Evolutionary conservation across 768 basidiomycete species (phyloP).

Genomic region (Exsudoporus frostii): DNA sequence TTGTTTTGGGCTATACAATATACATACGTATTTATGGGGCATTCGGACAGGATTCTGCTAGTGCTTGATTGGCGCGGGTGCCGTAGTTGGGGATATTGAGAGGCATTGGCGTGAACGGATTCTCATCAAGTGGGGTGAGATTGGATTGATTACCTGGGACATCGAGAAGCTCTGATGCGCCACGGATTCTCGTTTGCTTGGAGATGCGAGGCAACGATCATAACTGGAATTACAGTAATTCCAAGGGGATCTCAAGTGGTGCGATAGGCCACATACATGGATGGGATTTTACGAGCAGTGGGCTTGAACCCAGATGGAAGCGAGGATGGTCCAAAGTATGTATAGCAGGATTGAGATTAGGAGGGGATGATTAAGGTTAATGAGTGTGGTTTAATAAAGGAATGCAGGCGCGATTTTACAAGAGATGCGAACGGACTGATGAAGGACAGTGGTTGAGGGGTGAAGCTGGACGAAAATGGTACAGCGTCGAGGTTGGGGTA

Average conservation of each 20-base stretch:
- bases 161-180: background rate
- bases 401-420: conserved; percentile 11
- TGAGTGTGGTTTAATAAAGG: conserved; percentile 6
- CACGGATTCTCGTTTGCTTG: conserved; percentile 4
- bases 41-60: background rate
- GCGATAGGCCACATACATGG: background rate
- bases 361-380: background rate
- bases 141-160: too few relatives aligned
- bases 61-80: background rate
- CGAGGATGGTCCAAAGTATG: background rate
- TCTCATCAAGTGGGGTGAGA: background rate
- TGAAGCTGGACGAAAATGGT: background rate
- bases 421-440: background rate
- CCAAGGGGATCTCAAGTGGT: background rate
- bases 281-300: background rate
- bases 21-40: conserved; percentile 29
- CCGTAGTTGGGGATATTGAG: background rate
- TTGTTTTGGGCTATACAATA: conserved; percentile 19
- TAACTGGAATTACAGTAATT: background rate
- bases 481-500: conserved; percentile 1
- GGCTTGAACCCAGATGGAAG: background rate
- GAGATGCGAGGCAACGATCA: background rate
- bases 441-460: background rate
- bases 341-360: conserved; percentile 3
- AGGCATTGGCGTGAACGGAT: background rate